Evolutionary conservation across 2,329 filamentous ascomycete genomes (phyloP), one percentile per base, ranked within the genome.

Genomic region (Alternaria brassicicola): DNA sequence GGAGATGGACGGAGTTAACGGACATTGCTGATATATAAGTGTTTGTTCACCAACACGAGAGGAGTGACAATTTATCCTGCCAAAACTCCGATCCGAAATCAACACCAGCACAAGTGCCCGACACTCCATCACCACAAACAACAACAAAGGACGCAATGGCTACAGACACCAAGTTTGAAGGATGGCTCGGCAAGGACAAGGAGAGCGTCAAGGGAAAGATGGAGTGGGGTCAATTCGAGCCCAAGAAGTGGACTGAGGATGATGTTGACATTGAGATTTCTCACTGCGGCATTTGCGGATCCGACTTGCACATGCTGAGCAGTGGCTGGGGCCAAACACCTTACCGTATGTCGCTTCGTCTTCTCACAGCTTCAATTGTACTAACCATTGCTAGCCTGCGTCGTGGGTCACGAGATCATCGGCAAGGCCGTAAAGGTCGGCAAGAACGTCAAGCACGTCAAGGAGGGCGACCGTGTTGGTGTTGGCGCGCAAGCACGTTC

Each of bases 181-280:
- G 84, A 65, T 86, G 84, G 84, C 78, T 85, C 71, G 84, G 82
- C 66, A 78, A 82, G 33, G 81, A 82, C 72, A 65, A 78, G 23
- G 74, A 78, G 58, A 75, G 82, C 17, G 80, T 74, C 58, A 67
- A 85, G 55, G 84, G 84, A 62, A 84, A 85, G 55, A 84, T 85
- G 82, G 77, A 79, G 48, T 85, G 83, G 83, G 77, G 81, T 53
- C 76, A 76, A 43, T 81, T 78, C 64, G 72, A 76, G 59, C 78
- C 78, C 28, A 80, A 81, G 71, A 73, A 74, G 6, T 73, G 68
- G 61, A 91, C 88, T 63, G 90, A 93, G 76, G 86, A 91, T 77
- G 92, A 96, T 42, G 66, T 73, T 60, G 71, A 75, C 51, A 75
- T 78, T 55, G 57, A 73, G 31, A 73, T 77, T 46, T 67, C 71